Evolutionary conservation across 306 rosid species (phyloP).

Genomic region (Quillaja saponaria): DNA sequence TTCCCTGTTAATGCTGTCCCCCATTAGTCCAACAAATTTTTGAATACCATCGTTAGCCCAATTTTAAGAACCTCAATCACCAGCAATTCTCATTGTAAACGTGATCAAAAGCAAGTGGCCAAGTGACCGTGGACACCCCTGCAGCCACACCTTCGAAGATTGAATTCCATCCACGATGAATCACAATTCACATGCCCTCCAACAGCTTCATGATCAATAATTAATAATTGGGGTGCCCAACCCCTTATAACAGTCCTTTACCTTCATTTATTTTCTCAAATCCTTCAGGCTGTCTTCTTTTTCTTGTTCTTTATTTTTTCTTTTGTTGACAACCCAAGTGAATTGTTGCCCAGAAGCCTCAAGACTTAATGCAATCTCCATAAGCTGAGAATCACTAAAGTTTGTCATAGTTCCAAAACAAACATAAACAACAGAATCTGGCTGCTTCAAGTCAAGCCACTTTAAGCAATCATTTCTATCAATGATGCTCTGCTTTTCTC

Average conservation of each 20-base stretch:
- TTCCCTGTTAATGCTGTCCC: constrained; percentile 15
- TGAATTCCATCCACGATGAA: constrained; percentile 52
- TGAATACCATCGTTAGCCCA: constrained; percentile 39
- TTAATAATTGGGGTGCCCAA: constrained; percentile 44
- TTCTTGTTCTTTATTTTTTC: not conserved
- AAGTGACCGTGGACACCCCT: constrained; percentile 41
- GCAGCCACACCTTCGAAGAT: constrained; percentile 30
- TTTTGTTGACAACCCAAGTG: constrained; percentile 36
- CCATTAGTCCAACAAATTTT: not conserved
- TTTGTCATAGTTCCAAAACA: constrained; percentile 45
- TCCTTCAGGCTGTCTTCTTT: constrained; percentile 30
- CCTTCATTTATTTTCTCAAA: constrained; percentile 38
- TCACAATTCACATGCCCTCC: constrained; percentile 45
- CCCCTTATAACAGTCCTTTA: constrained; percentile 35
- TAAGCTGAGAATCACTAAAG: constrained; percentile 44
- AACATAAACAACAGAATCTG: constrained; percentile 48
- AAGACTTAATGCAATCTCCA: constrained; percentile 53
- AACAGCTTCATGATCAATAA: constrained; percentile 36
- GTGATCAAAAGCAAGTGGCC: constrained; percentile 42
- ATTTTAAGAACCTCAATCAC: constrained; percentile 33
- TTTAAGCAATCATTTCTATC: constrained; percentile 32
- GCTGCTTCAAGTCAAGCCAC: constrained; percentile 1
- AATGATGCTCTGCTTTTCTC: not conserved
- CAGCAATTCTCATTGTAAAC: constrained; percentile 44
- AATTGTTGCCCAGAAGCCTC: constrained; percentile 49